phyloP scores from a whole-genome alignment of 345 rosid genomes.

The Aegle marmelos region DNA sequence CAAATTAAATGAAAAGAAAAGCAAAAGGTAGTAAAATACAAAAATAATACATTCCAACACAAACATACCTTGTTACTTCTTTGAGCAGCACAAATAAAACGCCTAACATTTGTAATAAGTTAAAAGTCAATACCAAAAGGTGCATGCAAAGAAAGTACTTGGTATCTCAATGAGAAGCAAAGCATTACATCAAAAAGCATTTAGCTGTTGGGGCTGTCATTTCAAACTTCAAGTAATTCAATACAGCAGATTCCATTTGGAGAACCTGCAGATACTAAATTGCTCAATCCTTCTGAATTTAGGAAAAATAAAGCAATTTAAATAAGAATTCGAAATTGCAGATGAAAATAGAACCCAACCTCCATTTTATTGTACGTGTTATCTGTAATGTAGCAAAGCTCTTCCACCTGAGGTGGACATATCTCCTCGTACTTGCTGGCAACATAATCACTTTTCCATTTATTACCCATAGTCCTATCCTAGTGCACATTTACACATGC shows the following conservation, averaged over 20 bases:
- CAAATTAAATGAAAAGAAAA: not conserved
- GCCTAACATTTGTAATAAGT: constrained; percentile 19
- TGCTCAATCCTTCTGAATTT: not conserved
- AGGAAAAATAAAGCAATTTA: not conserved
- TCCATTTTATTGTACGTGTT: constrained; percentile 77
- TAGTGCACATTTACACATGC: not conserved
- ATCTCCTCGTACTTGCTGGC: constrained; percentile 89
- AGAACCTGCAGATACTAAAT: constrained; percentile 47
- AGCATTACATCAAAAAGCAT: constrained; percentile 69
- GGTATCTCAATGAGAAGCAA: not conserved
- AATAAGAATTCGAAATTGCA: not conserved
- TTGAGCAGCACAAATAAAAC: constrained; percentile 23
- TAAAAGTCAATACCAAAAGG: not conserved
- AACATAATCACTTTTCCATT: constrained; percentile 5
- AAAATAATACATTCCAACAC: not conserved
- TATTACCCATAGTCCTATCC: not conserved
- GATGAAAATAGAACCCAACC: constrained; percentile 34
- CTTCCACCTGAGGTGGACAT: constrained; percentile 83
- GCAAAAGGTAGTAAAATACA: not conserved
- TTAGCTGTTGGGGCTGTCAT: constrained; percentile 85
- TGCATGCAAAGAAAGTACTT: not conserved
- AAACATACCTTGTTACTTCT: constrained; percentile 21
- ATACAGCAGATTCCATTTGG: constrained; percentile 82
- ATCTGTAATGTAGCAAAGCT: constrained; percentile 88
- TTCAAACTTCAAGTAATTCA: constrained; percentile 85